Conservation (phyloP, 768 basidiomycete genomes). For the Lactarius trivialis region DNA sequence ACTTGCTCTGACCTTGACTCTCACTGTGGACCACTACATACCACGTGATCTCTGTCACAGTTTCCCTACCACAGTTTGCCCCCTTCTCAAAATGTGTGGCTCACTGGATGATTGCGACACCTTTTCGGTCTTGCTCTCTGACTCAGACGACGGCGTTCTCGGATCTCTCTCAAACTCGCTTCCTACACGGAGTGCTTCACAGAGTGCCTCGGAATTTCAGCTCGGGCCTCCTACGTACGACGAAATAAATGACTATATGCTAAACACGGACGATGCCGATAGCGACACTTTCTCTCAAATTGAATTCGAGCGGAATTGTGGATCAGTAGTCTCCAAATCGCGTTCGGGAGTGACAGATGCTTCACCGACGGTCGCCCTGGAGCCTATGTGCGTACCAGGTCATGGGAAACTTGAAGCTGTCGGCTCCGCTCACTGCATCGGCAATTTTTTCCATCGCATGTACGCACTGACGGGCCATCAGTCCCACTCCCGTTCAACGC, state of each 20-base stretch:
- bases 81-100: not conserved
- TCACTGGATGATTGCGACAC: not conserved
- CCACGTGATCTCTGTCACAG: not conserved
- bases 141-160: not conserved
- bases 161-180: too few species aligned
- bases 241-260: not conserved
- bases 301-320: not conserved
- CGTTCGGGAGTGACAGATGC: not conserved
- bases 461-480: not conserved
- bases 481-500: constrained; percentile 5
- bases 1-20: not conserved
- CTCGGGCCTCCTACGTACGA: not conserved
- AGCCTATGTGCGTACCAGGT: too few species aligned
- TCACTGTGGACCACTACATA: not conserved
- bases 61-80: not conserved
- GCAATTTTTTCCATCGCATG: constrained; percentile 1
- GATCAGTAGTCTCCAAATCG: not conserved
- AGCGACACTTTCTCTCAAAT: not conserved
- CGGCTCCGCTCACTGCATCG: not conserved
- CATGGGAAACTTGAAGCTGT: not conserved
- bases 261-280: constrained; percentile 2
- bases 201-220: not conserved
- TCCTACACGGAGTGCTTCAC: not conserved
- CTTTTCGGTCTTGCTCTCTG: constrained; percentile 3
- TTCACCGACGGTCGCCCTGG: not conserved